Percentiles rank a stretch among this genome's conserved stretches.
Conservation (phyloP, 169 alveolate species). For the Cryptosporidium andersoni region DNA sequence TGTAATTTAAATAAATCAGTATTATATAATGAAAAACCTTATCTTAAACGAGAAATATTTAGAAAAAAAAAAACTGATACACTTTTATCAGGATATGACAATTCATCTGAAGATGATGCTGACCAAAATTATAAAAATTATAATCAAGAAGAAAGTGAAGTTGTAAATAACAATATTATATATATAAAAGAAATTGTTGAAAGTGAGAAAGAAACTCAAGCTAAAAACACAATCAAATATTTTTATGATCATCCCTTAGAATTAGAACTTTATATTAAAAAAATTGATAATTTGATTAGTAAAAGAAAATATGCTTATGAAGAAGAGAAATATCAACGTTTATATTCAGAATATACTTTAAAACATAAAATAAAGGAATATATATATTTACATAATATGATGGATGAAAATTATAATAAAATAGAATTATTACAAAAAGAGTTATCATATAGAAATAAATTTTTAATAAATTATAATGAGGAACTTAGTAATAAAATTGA, state of each 20-base stretch:
- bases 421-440: slow-evolving; percentile 16
- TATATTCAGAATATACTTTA: slow-evolving; percentile 21
- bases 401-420: slow-evolving; percentile 1
- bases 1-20: not conserved
- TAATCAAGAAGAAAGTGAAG: slow-evolving; percentile 18
- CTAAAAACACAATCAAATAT: slow-evolving; percentile 21
- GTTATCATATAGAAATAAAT: not conserved
- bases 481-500: slow-evolving; percentile 3
- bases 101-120: not conserved
- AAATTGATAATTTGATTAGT: slow-evolving; percentile 40
- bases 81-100: not conserved
- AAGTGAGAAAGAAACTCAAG: slow-evolving; percentile 2
- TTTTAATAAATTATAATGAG: slow-evolving; percentile 2
- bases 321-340: slow-evolving; percentile 11
- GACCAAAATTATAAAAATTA: not conserved
- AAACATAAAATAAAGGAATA: slow-evolving; percentile 33
- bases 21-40: not conserved
- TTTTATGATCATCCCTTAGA: slow-evolving; percentile 40
- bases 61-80: not conserved
- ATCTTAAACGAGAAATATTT: not conserved
- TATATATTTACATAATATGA: slow-evolving; percentile 4
- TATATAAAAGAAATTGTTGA: slow-evolving; percentile 12
- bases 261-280: slow-evolving; percentile 24
- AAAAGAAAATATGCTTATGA: slow-evolving; percentile 16
- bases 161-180: slow-evolving; percentile 10